phyloP scores from a whole-genome alignment of 352 stramenopile species.

The Phytophthora ohioensis region DNA sequence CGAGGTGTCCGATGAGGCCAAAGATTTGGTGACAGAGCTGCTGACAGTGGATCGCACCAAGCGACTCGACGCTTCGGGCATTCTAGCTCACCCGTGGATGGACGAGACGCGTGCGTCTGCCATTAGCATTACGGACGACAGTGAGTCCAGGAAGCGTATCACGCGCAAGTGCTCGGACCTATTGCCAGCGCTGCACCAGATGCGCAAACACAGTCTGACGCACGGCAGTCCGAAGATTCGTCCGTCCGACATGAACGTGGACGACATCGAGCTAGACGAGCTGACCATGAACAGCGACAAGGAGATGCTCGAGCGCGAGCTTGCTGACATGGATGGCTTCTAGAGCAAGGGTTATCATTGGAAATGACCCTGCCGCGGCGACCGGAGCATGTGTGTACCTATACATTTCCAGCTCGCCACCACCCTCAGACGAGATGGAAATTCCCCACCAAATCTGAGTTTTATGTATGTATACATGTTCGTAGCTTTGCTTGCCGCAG shows the following conservation, averaged over 20 bases:
- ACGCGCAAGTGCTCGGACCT: conserved; percentile 65
- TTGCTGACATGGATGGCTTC: conserved; percentile 63
- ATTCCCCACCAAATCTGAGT: conserved; percentile 5
- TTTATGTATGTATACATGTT: conserved; percentile 40
- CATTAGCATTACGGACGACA: conserved; percentile 41
- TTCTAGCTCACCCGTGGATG: conserved; percentile 89
- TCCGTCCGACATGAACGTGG: conserved; percentile 79
- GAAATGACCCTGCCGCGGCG: conserved; percentile 26
- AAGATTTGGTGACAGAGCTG: conserved; percentile 95
- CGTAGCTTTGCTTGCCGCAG: conserved; percentile 38
- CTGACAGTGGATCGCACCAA: conserved; percentile 90
- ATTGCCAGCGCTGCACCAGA: conserved; percentile 72
- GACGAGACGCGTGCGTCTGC: conserved; percentile 39
- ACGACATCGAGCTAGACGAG: conserved; percentile 62
- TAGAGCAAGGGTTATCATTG: conserved; percentile 41
- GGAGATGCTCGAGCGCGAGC: conserved; percentile 71
- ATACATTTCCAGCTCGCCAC: conserved; percentile 2
- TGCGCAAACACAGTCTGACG: conserved; percentile 79
- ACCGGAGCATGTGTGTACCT: conserved; percentile 10
- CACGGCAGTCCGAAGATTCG: conserved; percentile 77
- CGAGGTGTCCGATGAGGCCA: conserved; percentile 92
- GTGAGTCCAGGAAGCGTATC: conserved; percentile 42
- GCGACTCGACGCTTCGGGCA: conserved; percentile 69
- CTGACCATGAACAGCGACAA: conserved; percentile 68
- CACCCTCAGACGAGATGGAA: conserved; percentile 9